These are phyloP conservation scores for Butyriboletus loyo DNA, from an alignment of 768 basidiomycete genomes.

Conservation along the genomic window DNA sequence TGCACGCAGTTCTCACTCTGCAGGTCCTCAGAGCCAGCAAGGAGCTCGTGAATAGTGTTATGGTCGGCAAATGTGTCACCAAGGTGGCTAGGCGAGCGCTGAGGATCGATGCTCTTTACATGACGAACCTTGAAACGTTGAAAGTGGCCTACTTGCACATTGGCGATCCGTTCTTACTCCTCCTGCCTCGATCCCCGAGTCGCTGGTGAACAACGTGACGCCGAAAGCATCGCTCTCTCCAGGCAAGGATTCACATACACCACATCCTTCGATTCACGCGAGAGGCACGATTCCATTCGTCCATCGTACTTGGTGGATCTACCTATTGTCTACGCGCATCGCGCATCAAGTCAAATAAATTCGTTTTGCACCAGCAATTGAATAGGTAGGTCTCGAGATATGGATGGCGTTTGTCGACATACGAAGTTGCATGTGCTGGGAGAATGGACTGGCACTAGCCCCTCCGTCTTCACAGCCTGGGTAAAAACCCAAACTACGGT, in stretches of 20 bases:
- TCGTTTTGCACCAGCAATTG: background rate
- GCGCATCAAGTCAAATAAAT: background rate
- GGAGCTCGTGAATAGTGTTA: background rate
- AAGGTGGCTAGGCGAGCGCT: background rate
- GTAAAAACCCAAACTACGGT: background rate
- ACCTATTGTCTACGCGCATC: background rate
- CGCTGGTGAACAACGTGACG: background rate
- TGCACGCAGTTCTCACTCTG: background rate
- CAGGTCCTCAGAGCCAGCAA: conserved; percentile 1
- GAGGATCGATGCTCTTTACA: background rate
- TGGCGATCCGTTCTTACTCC: too few species aligned
- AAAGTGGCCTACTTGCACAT: too few species aligned
- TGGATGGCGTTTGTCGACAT: too few species aligned
- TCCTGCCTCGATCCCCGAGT: background rate
- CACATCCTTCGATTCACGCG: background rate
- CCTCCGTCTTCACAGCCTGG: background rate
- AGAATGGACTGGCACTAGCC: background rate
- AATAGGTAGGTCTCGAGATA: background rate
- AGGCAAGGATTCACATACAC: background rate
- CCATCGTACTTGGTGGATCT: background rate
- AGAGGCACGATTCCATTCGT: too few species aligned
- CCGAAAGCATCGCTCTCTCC: background rate
- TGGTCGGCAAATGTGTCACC: conserved; percentile 17
- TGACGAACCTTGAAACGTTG: background rate
- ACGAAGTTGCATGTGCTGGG: background rate